phyloP scores from a whole-genome alignment of 257 asterid species.

The Solanum medicagineum region DNA sequence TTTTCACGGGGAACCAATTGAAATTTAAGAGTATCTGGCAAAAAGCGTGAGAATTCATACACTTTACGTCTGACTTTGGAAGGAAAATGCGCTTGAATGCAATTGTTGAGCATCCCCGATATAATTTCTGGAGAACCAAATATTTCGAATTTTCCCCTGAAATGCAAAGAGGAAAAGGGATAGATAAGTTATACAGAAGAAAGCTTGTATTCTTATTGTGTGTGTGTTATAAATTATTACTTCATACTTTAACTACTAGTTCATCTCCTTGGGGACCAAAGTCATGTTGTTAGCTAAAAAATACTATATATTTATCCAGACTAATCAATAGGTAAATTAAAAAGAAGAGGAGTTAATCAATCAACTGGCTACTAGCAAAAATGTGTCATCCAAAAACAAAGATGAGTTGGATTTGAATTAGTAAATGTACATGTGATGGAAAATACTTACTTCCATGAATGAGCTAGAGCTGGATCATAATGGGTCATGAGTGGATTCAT shows the following conservation, averaged over 20 bases:
- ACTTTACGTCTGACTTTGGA: background rate
- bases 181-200: too few relatives aligned
- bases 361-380: background rate
- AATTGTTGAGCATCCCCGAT: too few relatives aligned
- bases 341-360: background rate
- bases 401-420: background rate
- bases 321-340: background rate
- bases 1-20: background rate
- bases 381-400: background rate
- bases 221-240: background rate
- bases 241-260: background rate
- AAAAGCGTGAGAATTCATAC: background rate
- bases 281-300: background rate
- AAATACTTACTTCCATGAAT: conserved; percentile 48
- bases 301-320: background rate
- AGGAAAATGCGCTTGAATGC: background rate
- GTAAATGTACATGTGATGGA: background rate
- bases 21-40: background rate
- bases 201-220: background rate
- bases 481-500: conserved; percentile 1
- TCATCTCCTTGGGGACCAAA: background rate
- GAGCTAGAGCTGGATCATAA: conserved; percentile 23
- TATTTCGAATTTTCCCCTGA: background rate
- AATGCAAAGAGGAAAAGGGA: background rate
- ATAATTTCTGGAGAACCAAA: background rate